phyloP scores from a whole-genome alignment of 345 rosid species.

The Cardamine resedifolia region DNA sequence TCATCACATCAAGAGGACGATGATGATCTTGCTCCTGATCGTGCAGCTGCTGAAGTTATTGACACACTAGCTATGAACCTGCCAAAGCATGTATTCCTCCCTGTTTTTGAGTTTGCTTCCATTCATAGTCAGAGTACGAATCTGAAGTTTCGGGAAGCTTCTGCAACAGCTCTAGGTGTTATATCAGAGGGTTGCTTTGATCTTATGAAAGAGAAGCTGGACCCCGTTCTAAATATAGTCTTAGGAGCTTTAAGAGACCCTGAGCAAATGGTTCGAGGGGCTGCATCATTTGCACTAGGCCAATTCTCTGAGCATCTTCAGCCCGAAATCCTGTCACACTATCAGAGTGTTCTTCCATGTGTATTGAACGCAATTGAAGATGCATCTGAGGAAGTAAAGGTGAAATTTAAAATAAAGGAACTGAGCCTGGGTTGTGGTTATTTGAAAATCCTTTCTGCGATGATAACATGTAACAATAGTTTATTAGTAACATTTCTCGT shows the following conservation, averaged over 20 bases:
- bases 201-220: constrained; percentile 80
- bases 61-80: constrained; percentile 95
- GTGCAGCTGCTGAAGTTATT: constrained; percentile 99
- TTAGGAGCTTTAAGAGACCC: constrained; percentile 85
- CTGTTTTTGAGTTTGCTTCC: constrained; percentile 87
- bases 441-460: constrained; percentile 5
- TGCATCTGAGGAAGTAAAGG: constrained; percentile 97
- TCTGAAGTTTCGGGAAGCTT: constrained; percentile 90
- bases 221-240: constrained; percentile 79
- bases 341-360: constrained; percentile 88
- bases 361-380: constrained; percentile 91
- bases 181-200: constrained; percentile 93
- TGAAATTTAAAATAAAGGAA: constrained; percentile 31
- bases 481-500: background rate
- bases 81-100: constrained; percentile 79
- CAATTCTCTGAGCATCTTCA: constrained; percentile 98
- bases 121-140: constrained; percentile 63
- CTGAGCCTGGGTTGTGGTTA: background rate
- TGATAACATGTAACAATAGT: background rate
- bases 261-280: constrained; percentile 97
- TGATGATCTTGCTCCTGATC: constrained; percentile 97
- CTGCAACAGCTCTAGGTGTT: constrained; percentile 93
- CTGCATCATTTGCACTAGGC: constrained; percentile 97
- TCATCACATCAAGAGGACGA: constrained; percentile 72
- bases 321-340: constrained; percentile 86